Evolutionary conservation across 306 rosid species (phyloP).

Genomic region (Cucurbita ficifolia): DNA sequence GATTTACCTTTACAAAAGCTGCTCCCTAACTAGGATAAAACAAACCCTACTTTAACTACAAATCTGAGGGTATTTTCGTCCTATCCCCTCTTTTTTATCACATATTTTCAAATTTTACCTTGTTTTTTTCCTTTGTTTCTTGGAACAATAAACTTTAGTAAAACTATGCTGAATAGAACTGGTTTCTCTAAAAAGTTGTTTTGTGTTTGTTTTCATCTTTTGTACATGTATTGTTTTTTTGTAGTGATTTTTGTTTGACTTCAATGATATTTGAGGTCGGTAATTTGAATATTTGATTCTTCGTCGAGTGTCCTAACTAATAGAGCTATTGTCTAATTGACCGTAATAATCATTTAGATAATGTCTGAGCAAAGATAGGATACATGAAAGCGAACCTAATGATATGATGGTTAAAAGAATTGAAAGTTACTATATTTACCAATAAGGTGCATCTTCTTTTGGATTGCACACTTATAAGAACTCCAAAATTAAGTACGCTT

Average conservation of each 20-base stretch:
- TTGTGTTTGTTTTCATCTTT: background rate
- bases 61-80: background rate
- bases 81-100: background rate
- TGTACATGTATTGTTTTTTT: background rate
- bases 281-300: background rate
- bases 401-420: too few species aligned
- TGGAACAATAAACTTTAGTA: background rate
- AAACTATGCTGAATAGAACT: background rate
- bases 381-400: too few species aligned
- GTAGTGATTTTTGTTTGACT: too few species aligned
- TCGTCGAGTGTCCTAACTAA: background rate
- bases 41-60: background rate
- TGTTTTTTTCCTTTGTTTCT: background rate
- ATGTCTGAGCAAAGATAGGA: too few species aligned
- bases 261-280: too few species aligned
- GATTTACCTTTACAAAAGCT: conserved; percentile 68
- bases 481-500: too few species aligned
- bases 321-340: too few species aligned
- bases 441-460: too few species aligned
- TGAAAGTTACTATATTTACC: too few species aligned
- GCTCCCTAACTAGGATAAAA: conserved; percentile 19
- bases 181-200: background rate
- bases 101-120: too few species aligned
- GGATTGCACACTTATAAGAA: too few species aligned
- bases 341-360: too few species aligned